phyloP scores from a whole-genome alignment of 345 rosid species.

The Gossypium raimondii region DNA sequence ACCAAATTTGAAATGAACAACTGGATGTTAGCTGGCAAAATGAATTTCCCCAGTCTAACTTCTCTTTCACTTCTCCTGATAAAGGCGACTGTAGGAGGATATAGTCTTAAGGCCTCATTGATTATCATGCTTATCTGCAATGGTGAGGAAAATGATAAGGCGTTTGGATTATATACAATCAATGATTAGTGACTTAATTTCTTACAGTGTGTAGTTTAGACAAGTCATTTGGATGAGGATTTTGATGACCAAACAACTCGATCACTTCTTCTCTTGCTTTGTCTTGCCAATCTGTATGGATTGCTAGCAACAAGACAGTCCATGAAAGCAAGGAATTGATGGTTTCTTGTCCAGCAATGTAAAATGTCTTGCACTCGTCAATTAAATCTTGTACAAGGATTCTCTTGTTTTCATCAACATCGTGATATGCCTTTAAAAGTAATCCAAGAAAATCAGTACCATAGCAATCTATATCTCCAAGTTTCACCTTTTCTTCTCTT shows the following conservation, averaged over 20 bases:
- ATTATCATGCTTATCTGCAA: conserved; percentile 33
- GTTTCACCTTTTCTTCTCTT: conserved; percentile 20
- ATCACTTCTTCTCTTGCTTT: conserved; percentile 33
- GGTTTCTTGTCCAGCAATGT: conserved; percentile 37
- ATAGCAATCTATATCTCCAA: conserved; percentile 8
- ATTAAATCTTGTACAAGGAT: conserved; percentile 32
- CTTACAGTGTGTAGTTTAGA: conserved; percentile 27
- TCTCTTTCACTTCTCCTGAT: conserved; percentile 15
- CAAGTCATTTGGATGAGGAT: conserved; percentile 28
- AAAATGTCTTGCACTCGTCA: conserved; percentile 41
- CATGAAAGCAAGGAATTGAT: conserved; percentile 31
- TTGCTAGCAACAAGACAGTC: conserved; percentile 37
- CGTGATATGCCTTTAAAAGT: conserved; percentile 24
- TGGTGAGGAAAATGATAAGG: background rate
- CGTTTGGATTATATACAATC: background rate
- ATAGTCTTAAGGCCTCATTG: conserved; percentile 36
- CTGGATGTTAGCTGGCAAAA: conserved; percentile 23
- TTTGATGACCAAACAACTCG: conserved; percentile 25
- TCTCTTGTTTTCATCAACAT: conserved; percentile 20
- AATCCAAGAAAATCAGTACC: conserved; percentile 30
- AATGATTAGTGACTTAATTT: background rate
- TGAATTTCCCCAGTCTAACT: conserved; percentile 22
- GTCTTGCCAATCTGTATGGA: conserved; percentile 39
- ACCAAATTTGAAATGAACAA: conserved; percentile 16
- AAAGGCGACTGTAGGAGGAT: conserved; percentile 24